A percentile compares a stretch with the other conserved stretches of the same genome.
Evolutionary conservation across 2,329 filamentous ascomycete genomes (phyloP).

Genomic region (Penicillium sp.): DNA sequence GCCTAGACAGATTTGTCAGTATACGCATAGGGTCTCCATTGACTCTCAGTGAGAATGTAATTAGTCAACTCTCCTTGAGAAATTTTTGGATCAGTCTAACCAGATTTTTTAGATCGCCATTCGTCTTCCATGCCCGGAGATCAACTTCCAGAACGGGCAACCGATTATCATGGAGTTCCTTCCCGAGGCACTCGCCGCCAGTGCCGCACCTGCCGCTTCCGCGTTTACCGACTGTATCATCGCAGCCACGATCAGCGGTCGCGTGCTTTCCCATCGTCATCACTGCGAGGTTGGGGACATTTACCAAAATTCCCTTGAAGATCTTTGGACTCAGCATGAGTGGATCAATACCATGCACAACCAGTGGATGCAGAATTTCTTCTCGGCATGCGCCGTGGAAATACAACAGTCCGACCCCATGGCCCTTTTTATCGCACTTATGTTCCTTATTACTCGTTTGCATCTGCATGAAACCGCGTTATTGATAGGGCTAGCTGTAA

Average conservation of each 20-base stretch:
- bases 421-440: background rate
- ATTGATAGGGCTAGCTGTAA: background rate
- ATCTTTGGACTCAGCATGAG: background rate
- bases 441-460: background rate
- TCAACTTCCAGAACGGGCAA: background rate
- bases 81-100: no score
- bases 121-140: background rate
- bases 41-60: background rate
- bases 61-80: no score
- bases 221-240: background rate
- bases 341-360: background rate
- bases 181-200: background rate
- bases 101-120: background rate
- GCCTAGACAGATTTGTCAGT: slow-evolving; percentile 34
- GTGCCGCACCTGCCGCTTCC: background rate
- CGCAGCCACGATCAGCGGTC: background rate
- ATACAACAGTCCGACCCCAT: background rate
- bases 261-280: background rate
- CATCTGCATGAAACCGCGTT: background rate
- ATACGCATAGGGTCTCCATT: slow-evolving; percentile 6
- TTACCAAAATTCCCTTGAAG: background rate
- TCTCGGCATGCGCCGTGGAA: background rate
- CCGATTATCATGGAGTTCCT: background rate
- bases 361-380: background rate
- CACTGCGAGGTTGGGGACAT: background rate